Base-by-base conservation (phyloP, 23 red algal species). In the Cyanidioschyzon merolae region DNA sequence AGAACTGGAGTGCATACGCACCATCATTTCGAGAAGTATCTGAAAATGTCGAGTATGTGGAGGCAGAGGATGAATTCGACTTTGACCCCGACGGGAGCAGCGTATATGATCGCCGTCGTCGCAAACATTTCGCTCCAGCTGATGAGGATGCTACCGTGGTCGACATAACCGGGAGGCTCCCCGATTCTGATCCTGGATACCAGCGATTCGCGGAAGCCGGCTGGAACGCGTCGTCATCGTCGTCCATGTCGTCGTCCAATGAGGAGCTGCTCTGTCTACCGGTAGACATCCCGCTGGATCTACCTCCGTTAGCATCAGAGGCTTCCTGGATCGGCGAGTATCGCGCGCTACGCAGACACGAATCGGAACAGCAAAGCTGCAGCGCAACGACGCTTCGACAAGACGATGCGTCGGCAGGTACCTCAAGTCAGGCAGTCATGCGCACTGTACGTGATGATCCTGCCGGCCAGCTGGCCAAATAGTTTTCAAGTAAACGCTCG, bases 21-120 rank as follows among this genome's bases (percentile, higher is more conserved):
- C 83, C 92, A 34, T 80, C 89, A 34, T 96, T 96, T 75, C 82
- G 40, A 7, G 92, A 96, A 75, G 76, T 96, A 26, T 87, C 89
- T 39, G 92, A 89, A 41, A 96, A 96, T 63, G 92, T 90, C 71
- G 87, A 90, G 57, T 96, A 96, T 63, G 75, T 82, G n/a, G 92
- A 96, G 79, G 80, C 68, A 21, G 92, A 96, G 57, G 92, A 90
- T 75, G 92, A 96, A 80, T 96, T 96, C 83, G 92, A 96, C 39
- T 29, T 87, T 26, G 63, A 71, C 30, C n/a, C 63, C 63, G 63
- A 71, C 63, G 63, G 63, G 7, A 25, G 63, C 32, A 71, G 63
- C 29, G 63, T 71, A 7, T 71, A 71, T 27, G 63, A 71, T 35
- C 63, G 63, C 30, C 63, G 63, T 12, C 63, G 63, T 12, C 63